These are phyloP conservation scores for Cicer judaicum DNA, from an alignment of 306 rosid genomes.

Conservation along the genomic window DNA sequence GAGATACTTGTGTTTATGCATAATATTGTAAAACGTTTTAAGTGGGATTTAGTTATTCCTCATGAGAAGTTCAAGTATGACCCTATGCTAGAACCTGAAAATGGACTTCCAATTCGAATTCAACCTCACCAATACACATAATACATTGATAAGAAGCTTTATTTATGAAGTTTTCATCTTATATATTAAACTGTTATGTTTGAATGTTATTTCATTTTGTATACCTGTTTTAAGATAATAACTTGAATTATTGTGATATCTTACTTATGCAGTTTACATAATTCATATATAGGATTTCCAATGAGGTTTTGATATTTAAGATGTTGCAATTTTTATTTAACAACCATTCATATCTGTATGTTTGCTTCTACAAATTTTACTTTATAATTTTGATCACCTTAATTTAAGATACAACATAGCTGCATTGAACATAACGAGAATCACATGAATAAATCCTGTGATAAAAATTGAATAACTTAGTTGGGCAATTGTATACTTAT, in stretches of 20 bases:
- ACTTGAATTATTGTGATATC: neutral
- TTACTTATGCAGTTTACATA: neutral
- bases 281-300: neutral
- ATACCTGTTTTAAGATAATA: neutral
- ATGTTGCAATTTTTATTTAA: too few relatives aligned
- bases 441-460: too few relatives aligned
- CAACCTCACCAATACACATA: slow-evolving; percentile 35
- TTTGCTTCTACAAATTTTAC: too few relatives aligned
- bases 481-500: too few relatives aligned
- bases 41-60: slow-evolving; percentile 56
- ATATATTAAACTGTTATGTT: neutral
- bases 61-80: slow-evolving; percentile 53
- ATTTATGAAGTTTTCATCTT: slow-evolving; percentile 24
- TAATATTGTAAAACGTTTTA: slow-evolving; percentile 53
- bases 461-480: too few relatives aligned
- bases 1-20: slow-evolving; percentile 60
- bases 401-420: too few relatives aligned
- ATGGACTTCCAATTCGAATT: slow-evolving; percentile 56
- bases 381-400: too few relatives aligned
- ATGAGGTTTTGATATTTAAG: too few relatives aligned
- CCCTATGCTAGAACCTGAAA: slow-evolving; percentile 52
- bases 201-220: slow-evolving; percentile 25
- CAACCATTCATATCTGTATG: too few relatives aligned
- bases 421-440: too few relatives aligned
- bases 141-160: neutral